phyloP scores from a whole-genome alignment of 108 stramenopile species.

The Nitzschia sp. region DNA sequence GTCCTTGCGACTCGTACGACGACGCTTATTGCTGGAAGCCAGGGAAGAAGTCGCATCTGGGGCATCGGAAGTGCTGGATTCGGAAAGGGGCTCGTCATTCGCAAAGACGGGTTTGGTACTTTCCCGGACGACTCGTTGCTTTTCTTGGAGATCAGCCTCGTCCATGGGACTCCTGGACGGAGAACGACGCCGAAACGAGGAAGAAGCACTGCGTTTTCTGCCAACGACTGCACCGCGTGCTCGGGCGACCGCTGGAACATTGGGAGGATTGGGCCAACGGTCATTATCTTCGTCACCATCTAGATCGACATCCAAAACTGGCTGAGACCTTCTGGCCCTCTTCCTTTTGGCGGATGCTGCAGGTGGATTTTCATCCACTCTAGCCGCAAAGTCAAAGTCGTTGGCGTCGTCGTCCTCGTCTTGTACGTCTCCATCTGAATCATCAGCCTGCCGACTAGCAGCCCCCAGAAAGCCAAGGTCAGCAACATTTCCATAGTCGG shows the following conservation, averaged over 20 bases:
- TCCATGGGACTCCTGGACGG: too few relatives aligned
- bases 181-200: too few relatives aligned
- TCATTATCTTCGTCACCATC: background rate
- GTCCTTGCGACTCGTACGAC: conserved; percentile 2
- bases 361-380: background rate
- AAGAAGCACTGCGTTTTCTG: too few relatives aligned
- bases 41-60: background rate
- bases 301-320: background rate
- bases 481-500: conserved; percentile 22
- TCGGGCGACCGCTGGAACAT: background rate
- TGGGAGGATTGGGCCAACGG: background rate
- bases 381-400: background rate
- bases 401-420: background rate
- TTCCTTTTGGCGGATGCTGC: background rate
- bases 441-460: background rate
- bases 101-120: conserved; percentile 3
- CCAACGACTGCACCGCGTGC: background rate
- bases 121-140: background rate
- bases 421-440: background rate
- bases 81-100: background rate
- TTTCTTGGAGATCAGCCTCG: background rate
- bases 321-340: background rate
- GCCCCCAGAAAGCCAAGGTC: conserved; percentile 5
- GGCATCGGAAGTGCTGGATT: background rate
- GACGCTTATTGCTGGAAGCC: background rate